Percentiles rank a stretch among this genome's conserved stretches.
Evolutionary conservation across 176 grass and related monocot genomes (phyloP).

Genomic region (Coix lacrymajobi): DNA sequence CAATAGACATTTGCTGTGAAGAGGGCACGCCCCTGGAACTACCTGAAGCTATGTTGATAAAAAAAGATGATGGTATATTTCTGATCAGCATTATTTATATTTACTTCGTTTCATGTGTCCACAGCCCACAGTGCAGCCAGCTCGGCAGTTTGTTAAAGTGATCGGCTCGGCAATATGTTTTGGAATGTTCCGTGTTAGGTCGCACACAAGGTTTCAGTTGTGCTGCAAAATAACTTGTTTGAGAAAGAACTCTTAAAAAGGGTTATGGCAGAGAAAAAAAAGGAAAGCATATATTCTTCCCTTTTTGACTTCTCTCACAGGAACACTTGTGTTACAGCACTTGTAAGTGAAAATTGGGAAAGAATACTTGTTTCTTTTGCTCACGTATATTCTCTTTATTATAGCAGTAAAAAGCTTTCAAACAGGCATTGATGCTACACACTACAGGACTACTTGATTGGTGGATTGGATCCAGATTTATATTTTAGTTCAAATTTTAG

Average conservation of each 20-base stretch:
- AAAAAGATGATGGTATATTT: neutral
- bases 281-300: neutral
- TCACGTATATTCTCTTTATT: neutral
- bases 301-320: neutral
- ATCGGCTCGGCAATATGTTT: neutral
- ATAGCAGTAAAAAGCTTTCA: neutral
- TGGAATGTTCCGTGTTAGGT: neutral
- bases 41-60: neutral
- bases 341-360: neutral
- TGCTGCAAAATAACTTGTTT: neutral
- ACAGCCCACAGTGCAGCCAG: neutral
- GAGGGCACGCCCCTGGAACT: slow-evolving; percentile 12
- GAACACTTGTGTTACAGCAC: neutral
- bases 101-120: neutral
- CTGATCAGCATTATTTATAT: neutral
- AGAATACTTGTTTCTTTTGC: neutral
- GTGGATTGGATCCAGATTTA: neutral
- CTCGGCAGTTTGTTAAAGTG: neutral
- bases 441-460: neutral
- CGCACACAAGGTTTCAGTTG: neutral
- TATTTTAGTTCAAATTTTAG: neutral
- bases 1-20: slow-evolving; percentile 19
- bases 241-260: neutral
- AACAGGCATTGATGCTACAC: neutral
- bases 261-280: neutral